Conservation (phyloP, 257 asterid genomes). For the Solanum pennellii region DNA sequence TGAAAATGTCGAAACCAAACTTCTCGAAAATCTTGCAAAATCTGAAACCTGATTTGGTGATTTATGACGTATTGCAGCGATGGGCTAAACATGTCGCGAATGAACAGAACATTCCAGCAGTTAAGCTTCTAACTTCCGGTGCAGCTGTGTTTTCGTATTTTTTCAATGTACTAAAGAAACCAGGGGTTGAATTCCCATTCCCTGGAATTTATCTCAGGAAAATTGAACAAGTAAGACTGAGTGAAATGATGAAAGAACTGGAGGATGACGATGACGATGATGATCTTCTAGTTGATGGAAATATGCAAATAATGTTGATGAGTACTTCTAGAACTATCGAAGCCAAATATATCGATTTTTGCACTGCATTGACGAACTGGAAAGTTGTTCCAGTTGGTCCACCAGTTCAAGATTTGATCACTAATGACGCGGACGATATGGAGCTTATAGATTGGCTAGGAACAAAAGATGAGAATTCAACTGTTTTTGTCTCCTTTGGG, state of each 20-base stretch:
- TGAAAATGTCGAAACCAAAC: slow-evolving; percentile 13
- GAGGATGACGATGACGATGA: slow-evolving; percentile 18
- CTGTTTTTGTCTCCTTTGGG: slow-evolving; percentile 46
- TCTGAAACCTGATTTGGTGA: neutral
- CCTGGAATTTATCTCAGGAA: slow-evolving; percentile 8
- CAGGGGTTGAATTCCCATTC: slow-evolving; percentile 16
- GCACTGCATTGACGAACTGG: neutral
- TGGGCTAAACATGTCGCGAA: neutral
- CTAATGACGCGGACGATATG: neutral
- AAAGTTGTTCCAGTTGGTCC: slow-evolving; percentile 24
- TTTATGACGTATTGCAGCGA: neutral
- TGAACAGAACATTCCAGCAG: slow-evolving; percentile 6
- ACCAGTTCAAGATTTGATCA: neutral
- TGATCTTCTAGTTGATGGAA: neutral
- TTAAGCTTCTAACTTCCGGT: slow-evolving; percentile 17
- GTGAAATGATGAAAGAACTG: neutral
- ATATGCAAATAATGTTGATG: slow-evolving; percentile 3
- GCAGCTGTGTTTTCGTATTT: slow-evolving; percentile 17
- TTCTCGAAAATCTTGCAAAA: slow-evolving; percentile 10
- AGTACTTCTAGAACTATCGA: slow-evolving; percentile 32
- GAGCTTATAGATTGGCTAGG: slow-evolving; percentile 39
- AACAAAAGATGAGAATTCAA: slow-evolving; percentile 14
- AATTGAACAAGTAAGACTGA: slow-evolving; percentile 1
- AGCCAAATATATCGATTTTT: slow-evolving; percentile 33
- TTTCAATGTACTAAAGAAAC: neutral